A percentile compares a stretch with the other conserved stretches of the same genome.
Evolutionary conservation across 106 monocot species (phyloP).

Genomic region (Allium cepa): DNA sequence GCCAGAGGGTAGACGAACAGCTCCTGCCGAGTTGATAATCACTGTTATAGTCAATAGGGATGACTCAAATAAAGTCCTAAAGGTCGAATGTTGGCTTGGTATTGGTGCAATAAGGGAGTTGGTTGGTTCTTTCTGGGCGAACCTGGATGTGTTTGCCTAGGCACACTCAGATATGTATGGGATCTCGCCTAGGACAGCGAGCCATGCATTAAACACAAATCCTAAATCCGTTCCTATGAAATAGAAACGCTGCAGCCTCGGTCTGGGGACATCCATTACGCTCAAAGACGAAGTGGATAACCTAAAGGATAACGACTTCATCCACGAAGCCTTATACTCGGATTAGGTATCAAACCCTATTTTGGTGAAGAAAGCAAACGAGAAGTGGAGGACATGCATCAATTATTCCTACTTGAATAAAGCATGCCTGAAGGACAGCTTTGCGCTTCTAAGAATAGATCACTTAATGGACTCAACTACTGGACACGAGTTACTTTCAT

Average conservation of each 20-base stretch:
- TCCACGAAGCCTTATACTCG: neutral
- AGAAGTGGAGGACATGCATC: neutral
- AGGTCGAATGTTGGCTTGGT: too few relatives aligned
- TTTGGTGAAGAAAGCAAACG: neutral
- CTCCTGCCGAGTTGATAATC: too few relatives aligned
- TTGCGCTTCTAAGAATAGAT: neutral
- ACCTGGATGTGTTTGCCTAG: neutral
- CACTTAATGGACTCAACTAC: neutral
- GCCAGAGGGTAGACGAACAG: too few relatives aligned
- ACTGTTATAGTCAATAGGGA: too few relatives aligned
- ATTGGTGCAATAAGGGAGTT: neutral
- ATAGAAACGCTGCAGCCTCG: neutral
- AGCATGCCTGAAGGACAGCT: neutral
- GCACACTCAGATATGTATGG: neutral
- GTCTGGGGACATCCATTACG: neutral
- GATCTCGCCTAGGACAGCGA: neutral
- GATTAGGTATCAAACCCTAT: neutral
- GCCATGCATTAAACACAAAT: neutral
- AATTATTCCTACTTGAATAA: neutral
- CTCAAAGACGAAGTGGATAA: neutral
- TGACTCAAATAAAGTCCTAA: too few relatives aligned
- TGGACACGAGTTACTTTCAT: neutral
- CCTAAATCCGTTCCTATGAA: neutral
- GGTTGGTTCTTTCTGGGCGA: neutral
- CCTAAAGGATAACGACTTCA: neutral